phyloP scores from a whole-genome alignment of 1,139 yeast species.

The Pneumocystis canis region DNA sequence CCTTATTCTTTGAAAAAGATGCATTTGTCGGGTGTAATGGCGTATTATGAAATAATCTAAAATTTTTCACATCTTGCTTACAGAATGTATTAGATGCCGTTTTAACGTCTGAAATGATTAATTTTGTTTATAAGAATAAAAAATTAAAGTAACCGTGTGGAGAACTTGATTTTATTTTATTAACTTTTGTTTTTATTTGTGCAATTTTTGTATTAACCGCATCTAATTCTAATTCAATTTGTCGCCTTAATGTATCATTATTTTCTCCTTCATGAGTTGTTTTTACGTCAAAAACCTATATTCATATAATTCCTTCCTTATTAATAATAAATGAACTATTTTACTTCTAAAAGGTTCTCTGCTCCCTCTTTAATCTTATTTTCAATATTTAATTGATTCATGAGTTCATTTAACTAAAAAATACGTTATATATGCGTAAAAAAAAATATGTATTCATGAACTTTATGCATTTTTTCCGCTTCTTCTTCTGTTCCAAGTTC shows the following conservation, averaged over 20 bases:
- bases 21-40: neutral
- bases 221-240: constrained; percentile 27
- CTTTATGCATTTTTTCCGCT: neutral
- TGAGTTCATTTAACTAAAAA: constrained; percentile 20
- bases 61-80: neutral
- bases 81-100: neutral
- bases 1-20: neutral
- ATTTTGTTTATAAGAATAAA: neutral
- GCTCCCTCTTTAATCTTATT: constrained; percentile 30
- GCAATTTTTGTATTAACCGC: constrained; percentile 27
- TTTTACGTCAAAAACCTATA: constrained; percentile 4
- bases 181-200: constrained; percentile 22
- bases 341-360: constrained; percentile 27
- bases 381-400: constrained; percentile 27
- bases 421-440: neutral
- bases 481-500: neutral
- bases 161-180: constrained; percentile 14
- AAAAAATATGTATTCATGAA: neutral
- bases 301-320: constrained; percentile 1
- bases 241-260: constrained; percentile 16
- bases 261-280: neutral
- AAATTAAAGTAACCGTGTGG: constrained; percentile 11
- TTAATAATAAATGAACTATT: constrained; percentile 8
- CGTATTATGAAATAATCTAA: too few species aligned
- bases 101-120: neutral